Base-by-base conservation (phyloP, 202 grass and related monocot species). In the Eragrostis tef region DNA sequence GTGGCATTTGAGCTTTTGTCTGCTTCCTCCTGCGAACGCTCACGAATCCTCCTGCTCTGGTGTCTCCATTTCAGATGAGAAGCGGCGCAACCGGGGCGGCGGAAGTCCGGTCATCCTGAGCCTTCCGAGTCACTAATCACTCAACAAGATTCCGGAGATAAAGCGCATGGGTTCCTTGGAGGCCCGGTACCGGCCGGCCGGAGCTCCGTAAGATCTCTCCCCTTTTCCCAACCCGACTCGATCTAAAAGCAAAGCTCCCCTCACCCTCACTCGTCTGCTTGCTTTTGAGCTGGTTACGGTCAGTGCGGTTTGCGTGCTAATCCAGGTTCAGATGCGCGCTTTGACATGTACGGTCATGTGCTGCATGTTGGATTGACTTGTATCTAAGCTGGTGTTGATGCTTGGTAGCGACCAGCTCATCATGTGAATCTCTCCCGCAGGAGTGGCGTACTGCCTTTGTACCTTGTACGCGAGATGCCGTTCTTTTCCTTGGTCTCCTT, bases 131-230 rank as follows among this genome's bases (percentile, higher is more conserved):
- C 67, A 4, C 1, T 21, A 21, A 19, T 0, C 19, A 1, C 51
- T 19, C 11, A 60, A 20, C 67, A 77, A n/a, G 24, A 81, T 67
- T 60, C 67, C 31, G 72, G 20, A 73, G 58, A 5, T 79, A 54
- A 70, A 11, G 34, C 60, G 48, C 24, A 91, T 91, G 89, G 85
- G 89, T 66, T 81, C 85, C 60, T 22, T 91, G 89, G 85, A 91
- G 81, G 73, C 89, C 68, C 82, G 83, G 86, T 88, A 81, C 83
- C 57, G 86, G 83, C 83, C 78, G 47, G 74, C 89, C 73, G 89
- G 83, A 82, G 74, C 89, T 70, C 54, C 64, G 82, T 88, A 88
- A 86, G 82, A 88, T 75, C 62, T 75, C 34, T 39, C 34, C 76
- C 17, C 54, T 74, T 9, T 3, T 16, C 81, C 39, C 0, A 11